Evolutionary conservation across 2,329 filamentous ascomycete species (phyloP), one percentile per base, ranked within the genome.

Genomic region (Aspergillus fumigatus): DNA sequence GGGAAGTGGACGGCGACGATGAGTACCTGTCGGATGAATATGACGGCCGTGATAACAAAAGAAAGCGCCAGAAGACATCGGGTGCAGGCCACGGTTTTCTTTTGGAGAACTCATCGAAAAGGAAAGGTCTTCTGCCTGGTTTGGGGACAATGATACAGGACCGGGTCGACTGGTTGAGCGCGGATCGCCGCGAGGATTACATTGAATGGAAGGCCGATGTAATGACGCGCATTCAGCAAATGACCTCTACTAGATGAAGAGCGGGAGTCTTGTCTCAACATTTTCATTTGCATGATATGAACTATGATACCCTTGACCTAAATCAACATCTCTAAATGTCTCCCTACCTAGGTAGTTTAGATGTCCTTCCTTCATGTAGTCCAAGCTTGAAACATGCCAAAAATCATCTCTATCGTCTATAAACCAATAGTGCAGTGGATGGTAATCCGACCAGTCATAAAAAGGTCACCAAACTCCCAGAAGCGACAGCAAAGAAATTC

Each of bases 131-230:
- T 7, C 66, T 78, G 17, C 76, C 78, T 4, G 78, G 78, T 11
- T 63, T 80, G 26, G 76, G 76, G 4, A 80, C 78, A 0, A 80
- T 80, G 78, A 79, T 80, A 77, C 77, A 80, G 58, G 73, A 77
- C 62, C 70, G 73, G 4, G 66, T 80, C 11, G 77, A 80, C 64
- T 80, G 74, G 67, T 55, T 79, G 62, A 79, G 75, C 61, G 74
- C 77, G 25, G 73, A 79, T 38, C 73, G 72, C 4, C 69, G 63
- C 50, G 71, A 70, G 54, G 73, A 76, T n/a, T 80, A 72, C 60
- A 43, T 68, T 4, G 63, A 68, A 25, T 80, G 78, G 78, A 78
- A 76, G 65, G 69, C 69, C 17, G 67, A 69, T 48, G 74, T 79
- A 4, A 62, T 79, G 64, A 60, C 67, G 25, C 67, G 70, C 51